Conservation (phyloP, 169 alveolate species). For the Cryptosporidium meleagridis region DNA sequence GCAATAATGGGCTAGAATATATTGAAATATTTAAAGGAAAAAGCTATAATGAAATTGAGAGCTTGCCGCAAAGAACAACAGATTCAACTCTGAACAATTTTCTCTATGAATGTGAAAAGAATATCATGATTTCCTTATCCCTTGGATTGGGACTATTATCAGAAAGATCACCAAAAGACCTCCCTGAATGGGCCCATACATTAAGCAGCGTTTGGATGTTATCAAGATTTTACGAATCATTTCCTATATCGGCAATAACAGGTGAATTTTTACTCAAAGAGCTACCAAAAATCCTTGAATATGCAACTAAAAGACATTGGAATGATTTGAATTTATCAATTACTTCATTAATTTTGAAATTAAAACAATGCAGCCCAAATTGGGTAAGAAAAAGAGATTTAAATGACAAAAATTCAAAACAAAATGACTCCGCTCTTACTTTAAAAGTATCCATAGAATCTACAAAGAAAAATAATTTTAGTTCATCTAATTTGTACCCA, state of each 20-base stretch:
- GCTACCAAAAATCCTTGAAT: conserved; percentile 40
- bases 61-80: not conserved
- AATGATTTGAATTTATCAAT: conserved; percentile 59
- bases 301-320: conserved; percentile 61
- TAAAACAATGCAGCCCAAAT: conserved; percentile 22
- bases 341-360: conserved; percentile 29
- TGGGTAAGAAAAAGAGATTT: conserved; percentile 10
- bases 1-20: not conserved
- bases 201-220: conserved; percentile 51
- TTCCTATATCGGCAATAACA: conserved; percentile 30
- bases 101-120: conserved; percentile 36
- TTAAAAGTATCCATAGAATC: not conserved
- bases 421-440: not conserved
- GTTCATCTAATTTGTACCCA: not conserved
- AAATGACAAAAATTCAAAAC: not conserved
- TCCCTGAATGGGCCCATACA: conserved; percentile 63
- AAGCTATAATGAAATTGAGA: not conserved
- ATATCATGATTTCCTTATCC: conserved; percentile 49
- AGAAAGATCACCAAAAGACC: not conserved
- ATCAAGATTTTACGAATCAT: conserved; percentile 40
- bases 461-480: not conserved
- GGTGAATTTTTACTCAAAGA: conserved; percentile 24
- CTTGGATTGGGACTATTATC: conserved; percentile 55
- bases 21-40: not conserved
- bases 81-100: not conserved